Evolutionary conservation across 257 asterid genomes (phyloP).

Genomic region (Jacaranda mimosifolia): DNA sequence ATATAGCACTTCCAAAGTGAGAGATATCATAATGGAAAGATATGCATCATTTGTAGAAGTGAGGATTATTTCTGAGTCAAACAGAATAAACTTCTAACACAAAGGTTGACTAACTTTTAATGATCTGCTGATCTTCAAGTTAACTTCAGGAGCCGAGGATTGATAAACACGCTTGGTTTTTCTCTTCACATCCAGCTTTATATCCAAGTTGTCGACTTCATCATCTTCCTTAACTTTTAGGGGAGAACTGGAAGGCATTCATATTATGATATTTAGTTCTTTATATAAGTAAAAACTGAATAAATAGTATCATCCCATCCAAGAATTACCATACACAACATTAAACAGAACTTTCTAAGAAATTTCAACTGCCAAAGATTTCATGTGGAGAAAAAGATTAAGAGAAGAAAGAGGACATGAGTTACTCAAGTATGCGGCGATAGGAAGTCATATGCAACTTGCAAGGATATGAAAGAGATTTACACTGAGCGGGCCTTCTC

Average conservation of each 20-base stretch:
- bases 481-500: conserved; percentile 93
- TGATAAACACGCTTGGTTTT: conserved; percentile 75
- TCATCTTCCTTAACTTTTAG: conserved; percentile 91
- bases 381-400: too few relatives aligned
- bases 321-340: conserved; percentile 8
- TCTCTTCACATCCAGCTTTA: conserved; percentile 66
- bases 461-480: conserved; percentile 27
- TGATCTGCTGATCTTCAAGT: conserved; percentile 94
- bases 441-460: not conserved
- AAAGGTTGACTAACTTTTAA: conserved; percentile 80
- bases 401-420: too few relatives aligned
- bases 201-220: conserved; percentile 91
- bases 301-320: not conserved
- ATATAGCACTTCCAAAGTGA: too few relatives aligned
- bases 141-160: conserved; percentile 83
- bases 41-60: too few relatives aligned
- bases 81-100: conserved; percentile 27
- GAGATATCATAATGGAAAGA: not conserved
- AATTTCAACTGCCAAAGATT: too few relatives aligned
- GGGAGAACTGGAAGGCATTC: conserved; percentile 71
- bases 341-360: too few relatives aligned
- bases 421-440: too few relatives aligned
- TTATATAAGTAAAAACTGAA: not conserved
- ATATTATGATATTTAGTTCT: conserved; percentile 2
- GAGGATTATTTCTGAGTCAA: not conserved